Percentiles rank a stretch among this genome's conserved stretches.
Evolutionary conservation across 495 filamentous ascomycete species (phyloP).

Genomic region (Penicillium arizonense): DNA sequence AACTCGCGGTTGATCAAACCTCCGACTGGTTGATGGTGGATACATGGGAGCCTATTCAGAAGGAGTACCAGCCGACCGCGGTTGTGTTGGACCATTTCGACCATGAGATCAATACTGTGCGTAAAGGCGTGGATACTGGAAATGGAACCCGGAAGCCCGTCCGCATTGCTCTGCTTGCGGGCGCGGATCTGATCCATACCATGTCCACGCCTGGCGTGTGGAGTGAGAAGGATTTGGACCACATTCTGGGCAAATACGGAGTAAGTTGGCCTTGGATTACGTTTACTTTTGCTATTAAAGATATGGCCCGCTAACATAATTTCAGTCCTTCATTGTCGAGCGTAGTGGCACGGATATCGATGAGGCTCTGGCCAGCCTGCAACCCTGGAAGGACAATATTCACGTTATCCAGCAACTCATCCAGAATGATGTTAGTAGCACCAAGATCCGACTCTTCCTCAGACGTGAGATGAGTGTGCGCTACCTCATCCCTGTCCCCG

Average conservation of each 20-base stretch:
- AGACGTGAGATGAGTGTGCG: conserved; percentile 76
- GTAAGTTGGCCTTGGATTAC: conserved; percentile 26
- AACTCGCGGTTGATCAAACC: conserved; percentile 73
- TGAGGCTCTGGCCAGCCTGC: conserved; percentile 71
- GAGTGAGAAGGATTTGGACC: conserved; percentile 77
- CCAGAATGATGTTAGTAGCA: conserved; percentile 85
- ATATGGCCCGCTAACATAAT: background rate
- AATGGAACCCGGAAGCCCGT: conserved; percentile 60
- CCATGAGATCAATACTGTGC: conserved; percentile 78
- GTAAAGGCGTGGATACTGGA: conserved; percentile 67
- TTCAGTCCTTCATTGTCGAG: conserved; percentile 80
- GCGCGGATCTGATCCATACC: conserved; percentile 84
- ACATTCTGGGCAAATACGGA: conserved; percentile 84
- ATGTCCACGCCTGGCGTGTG: conserved; percentile 77
- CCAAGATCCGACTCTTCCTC: conserved; percentile 83
- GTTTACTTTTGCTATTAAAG: background rate
- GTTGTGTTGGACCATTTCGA: conserved; percentile 86
- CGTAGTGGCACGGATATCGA: conserved; percentile 87
- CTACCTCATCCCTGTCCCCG: conserved; percentile 61
- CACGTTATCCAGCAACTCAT: conserved; percentile 86
- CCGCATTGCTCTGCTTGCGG: conserved; percentile 72
- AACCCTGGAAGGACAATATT: conserved; percentile 76
- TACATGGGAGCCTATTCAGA: conserved; percentile 71
- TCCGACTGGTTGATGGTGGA: conserved; percentile 85
- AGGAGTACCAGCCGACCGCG: conserved; percentile 84